Base-by-base conservation (phyloP, 768 basidiomycete genomes). In the Tylopilus intermedius region DNA sequence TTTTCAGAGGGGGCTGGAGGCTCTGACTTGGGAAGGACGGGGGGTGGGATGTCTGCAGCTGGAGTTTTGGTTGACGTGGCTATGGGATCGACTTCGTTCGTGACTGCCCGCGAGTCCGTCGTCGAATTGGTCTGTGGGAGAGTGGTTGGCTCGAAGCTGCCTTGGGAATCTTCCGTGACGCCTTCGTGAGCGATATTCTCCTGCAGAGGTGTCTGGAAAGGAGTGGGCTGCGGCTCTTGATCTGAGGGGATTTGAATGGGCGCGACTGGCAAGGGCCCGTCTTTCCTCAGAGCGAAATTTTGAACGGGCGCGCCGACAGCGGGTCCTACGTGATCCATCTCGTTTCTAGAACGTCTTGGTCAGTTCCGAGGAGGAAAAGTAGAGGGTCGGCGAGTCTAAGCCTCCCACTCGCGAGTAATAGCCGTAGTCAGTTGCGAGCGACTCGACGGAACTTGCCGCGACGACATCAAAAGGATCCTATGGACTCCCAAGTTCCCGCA, bases 401-500 rank as follows among this genome's bases (percentile, higher is more conserved):
- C 33, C 11, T 33, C 8, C 32, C 10, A 33, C 38, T 21, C 33
- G n/a, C 37, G 15, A 38, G 37, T 9, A 42, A 3, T 26, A 14
- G n/a, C 15, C 45, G 22, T 38, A 53, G 50, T 47, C 22, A 42
- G 30, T 39, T 24, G 41, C 13, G 11, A 43, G 42, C 22, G 8
- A 10, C 5, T 24, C 35, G 13, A 33, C 66, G 66, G 68, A 58
- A 51, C 53, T 70, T 70, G 64, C 67, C 68, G 64, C 26, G 41
- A 22, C 44, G 6, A 14, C 8, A 35, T n/a, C 13, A 18, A 14
- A 33, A 5, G 11, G 6, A 18, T 40, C 21, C 39, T 30, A 60
- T 66, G 49, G 54, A 55, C 21, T 54, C 47, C 5, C 47, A 58
- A 14, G 58, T 86, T 26, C 90, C 90, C 7, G 52, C 68, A 27